Evolutionary conservation across 768 basidiomycete genomes (phyloP), one percentile per base, ranked within the genome.

Genomic region (Tricholoma saponaceum): DNA sequence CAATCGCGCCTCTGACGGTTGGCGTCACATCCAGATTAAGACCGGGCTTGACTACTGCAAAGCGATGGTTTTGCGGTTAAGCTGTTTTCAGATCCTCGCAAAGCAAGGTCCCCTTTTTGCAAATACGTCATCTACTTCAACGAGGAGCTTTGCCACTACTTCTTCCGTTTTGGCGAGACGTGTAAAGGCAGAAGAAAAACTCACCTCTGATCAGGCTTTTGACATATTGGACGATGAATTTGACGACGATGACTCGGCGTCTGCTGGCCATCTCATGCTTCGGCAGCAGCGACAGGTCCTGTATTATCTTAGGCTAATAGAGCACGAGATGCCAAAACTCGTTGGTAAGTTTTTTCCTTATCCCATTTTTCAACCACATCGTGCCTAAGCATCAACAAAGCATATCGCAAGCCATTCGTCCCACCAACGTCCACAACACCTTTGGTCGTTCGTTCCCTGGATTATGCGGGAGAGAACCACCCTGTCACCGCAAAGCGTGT

Each of bases 321-420:
- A 94, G 69, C 85, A 90, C 62, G 93, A 96, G 72, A 84, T 92
- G 81, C 89, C 90, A 20, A 85, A 89, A 68, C 83, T 96, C 52
- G 85, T 91, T 64, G 87, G 95, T 51, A 20, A 50, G 51, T n/a
- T 35, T 26, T 26, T 51, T 16, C 52, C 28, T 52, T n/a, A 51
- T 43, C 37, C 20, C 56, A 16, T 18, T 23, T 35, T 52, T 0
- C 10, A n/a, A 26, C 54, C 49, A 13, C 30, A 47, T 63, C 57
- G 35, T 58, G 44, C 12, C 59, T 43, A 32, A 43, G n/a, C 44
- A 52, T 51, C 46, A 44, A 54, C 57, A 41, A 60, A 96, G 94
- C 86, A 13, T 93, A 87, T 73, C 83, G 91, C 62, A 87, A 90
- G 75, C 83, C 85, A 1, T 97, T 95, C 63, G 72, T 79, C 3